Evolutionary conservation across 2,329 filamentous ascomycete genomes (phyloP).

Genomic region (Botrytis hyacinthi): DNA sequence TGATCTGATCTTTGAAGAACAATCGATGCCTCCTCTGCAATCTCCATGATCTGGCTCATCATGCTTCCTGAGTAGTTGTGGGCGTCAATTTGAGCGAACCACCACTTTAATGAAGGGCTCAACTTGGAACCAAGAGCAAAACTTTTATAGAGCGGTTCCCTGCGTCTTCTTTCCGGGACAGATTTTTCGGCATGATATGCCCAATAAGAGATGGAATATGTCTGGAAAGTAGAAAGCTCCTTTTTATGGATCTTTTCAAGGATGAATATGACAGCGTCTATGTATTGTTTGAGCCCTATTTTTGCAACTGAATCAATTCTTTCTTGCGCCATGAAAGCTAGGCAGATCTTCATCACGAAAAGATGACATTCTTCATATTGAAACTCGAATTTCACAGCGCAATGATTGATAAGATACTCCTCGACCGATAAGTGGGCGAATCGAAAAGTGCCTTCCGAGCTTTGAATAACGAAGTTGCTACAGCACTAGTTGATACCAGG

Average conservation of each 20-base stretch:
- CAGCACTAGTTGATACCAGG: neutral
- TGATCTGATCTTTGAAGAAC: neutral
- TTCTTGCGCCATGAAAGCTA: neutral
- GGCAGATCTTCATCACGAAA: neutral
- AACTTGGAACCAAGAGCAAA: neutral
- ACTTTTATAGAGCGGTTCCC: neutral
- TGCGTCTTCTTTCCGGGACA: neutral
- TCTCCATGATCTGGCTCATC: fast-evolving
- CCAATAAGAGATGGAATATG: neutral
- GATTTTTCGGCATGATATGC: neutral
- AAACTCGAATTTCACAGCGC: neutral
- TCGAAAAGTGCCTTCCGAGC: neutral
- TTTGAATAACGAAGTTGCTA: neutral
- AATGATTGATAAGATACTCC: neutral
- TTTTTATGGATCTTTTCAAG: too few relatives aligned
- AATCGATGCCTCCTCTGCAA: fast-evolving
- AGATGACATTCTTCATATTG: neutral
- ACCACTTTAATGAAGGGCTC: neutral
- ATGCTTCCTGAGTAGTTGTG: neutral
- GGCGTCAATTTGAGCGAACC: neutral
- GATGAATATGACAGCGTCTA: too few relatives aligned
- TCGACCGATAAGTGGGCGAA: neutral
- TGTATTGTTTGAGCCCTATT: neutral
- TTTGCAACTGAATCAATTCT: neutral
- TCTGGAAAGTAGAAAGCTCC: neutral